These are phyloP conservation scores for Fagopyrum homotropicum DNA, from an alignment of 148 eudicot species.

Conservation along the genomic window DNA sequence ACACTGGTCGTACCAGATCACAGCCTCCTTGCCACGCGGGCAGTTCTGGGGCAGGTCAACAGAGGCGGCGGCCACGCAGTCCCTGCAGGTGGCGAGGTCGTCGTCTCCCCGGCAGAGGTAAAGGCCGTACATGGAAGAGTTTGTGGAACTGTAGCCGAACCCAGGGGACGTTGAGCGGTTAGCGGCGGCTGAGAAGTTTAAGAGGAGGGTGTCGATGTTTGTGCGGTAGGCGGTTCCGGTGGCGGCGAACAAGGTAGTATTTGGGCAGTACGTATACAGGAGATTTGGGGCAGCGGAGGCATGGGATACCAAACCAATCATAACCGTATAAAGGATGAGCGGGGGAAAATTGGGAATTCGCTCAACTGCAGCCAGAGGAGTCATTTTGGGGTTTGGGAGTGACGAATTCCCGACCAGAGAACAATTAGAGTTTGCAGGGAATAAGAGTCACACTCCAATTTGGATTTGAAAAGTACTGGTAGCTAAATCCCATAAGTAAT, in stretches of 20 bases:
- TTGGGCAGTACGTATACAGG: not conserved
- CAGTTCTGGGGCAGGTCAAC: constrained; percentile 15
- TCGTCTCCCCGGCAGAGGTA: constrained; percentile 35
- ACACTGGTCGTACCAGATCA: constrained; percentile 32
- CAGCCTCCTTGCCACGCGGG: constrained; percentile 15
- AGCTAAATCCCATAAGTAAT: too few relatives aligned
- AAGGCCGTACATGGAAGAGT: constrained; percentile 19
- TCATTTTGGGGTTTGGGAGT: not conserved
- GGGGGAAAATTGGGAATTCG: not conserved
- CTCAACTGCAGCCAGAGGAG: not conserved
- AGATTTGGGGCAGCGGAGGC: constrained; percentile 12
- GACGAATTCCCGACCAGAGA: not conserved
- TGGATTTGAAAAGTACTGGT: not conserved
- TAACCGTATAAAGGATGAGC: not conserved
- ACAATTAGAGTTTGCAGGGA: not conserved
- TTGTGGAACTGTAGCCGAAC: not conserved
- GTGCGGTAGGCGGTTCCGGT: constrained; percentile 20
- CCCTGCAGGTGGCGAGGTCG: constrained; percentile 13
- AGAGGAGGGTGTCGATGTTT: constrained; percentile 32
- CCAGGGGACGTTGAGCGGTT: constrained; percentile 25
- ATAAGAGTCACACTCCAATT: not conserved
- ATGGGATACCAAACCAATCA: not conserved
- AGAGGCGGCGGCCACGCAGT: constrained; percentile 26
- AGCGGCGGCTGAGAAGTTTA: constrained; percentile 30
- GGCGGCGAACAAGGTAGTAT: constrained; percentile 21